These are phyloP conservation scores for Talaromyces ruber DNA, from an alignment of 495 filamentous ascomycete species.

Conservation along the genomic window DNA sequence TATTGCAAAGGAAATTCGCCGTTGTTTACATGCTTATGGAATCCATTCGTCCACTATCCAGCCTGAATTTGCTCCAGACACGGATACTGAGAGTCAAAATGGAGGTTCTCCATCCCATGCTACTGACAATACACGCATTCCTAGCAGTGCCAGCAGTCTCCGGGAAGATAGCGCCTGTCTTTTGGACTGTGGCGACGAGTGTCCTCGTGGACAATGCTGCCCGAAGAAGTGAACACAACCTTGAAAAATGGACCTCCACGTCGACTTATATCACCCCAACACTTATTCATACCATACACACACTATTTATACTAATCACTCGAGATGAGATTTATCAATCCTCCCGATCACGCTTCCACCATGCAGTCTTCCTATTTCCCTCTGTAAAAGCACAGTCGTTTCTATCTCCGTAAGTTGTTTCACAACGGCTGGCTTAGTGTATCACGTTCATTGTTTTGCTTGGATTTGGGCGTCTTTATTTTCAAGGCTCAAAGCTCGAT, in stretches of 20 bases:
- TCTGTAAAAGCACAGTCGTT: neutral
- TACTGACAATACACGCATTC: conserved; percentile 18
- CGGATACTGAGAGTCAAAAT: conserved; percentile 41
- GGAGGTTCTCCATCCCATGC: conserved; percentile 18
- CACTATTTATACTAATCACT: neutral
- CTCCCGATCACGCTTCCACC: neutral
- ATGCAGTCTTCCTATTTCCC: neutral
- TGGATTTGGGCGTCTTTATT: neutral
- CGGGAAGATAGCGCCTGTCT: conserved; percentile 58
- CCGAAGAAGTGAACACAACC: conserved; percentile 20
- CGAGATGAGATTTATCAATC: neutral
- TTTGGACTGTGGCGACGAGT: conserved; percentile 80
- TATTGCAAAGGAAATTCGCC: conserved; percentile 67
- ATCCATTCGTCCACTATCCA: conserved; percentile 98
- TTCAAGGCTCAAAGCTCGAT: neutral
- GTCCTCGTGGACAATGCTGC: conserved; percentile 68
- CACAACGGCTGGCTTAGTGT: neutral
- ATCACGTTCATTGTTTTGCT: neutral
- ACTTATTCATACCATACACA: neutral
- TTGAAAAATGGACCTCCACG: neutral
- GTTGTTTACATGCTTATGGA: conserved; percentile 87
- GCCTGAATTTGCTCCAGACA: conserved; percentile 74
- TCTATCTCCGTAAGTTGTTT: neutral
- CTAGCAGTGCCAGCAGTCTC: conserved; percentile 42
- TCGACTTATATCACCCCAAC: neutral